Base-by-base conservation (phyloP, 208 protist species). In the Wallacemonas sp. region DNA sequence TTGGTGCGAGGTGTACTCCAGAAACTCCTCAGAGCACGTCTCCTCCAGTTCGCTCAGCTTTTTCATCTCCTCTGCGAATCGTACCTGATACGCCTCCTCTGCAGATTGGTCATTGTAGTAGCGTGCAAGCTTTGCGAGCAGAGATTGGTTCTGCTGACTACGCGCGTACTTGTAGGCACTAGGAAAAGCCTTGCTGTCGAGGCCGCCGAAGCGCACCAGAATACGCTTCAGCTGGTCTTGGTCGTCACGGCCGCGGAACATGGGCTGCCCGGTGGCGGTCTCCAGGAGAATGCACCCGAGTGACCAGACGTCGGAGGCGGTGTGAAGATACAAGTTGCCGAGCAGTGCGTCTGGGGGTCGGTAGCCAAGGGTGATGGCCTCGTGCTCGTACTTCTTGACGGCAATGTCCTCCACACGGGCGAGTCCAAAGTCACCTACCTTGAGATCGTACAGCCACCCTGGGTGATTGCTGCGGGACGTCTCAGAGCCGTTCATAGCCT, bases 321-420 rank as follows among this genome's bases (percentile, higher is more conserved):
- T 87, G 45, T 44, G 63, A 67, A 91, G 92, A 55, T 93, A 85
- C 22, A 78, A 88, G 64, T 85, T 87, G 15, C 91, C 91, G 1
- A 98, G 75, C 9, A 98, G 66, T 9, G 97, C 75, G 66, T 98
- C 96, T 5, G 96, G 96, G 34, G 89, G 84, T 55, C 94, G 87
- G 62, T 98, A 98, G 94, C 95, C 98, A 26, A 97, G 66, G n/a
- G 97, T 98, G 27, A 97, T 79, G 27, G 85, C 88, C 63, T 95
- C 90, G 64, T 95, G 92, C 52, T 82, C 75, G 65, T 94, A 93
- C 63, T 97, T 97, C 60, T 93, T 95, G 50, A 96, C 79, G 22
- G 93, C 87, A 34, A 96, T 95, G 26, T 81, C 93, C 54, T 94
- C 88, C 1, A 88, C 15, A 32, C 91, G 79, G 0, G 85, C 80